phyloP scores from a whole-genome alignment of 345 rosid species.

The Melaleuca alternifolia region DNA sequence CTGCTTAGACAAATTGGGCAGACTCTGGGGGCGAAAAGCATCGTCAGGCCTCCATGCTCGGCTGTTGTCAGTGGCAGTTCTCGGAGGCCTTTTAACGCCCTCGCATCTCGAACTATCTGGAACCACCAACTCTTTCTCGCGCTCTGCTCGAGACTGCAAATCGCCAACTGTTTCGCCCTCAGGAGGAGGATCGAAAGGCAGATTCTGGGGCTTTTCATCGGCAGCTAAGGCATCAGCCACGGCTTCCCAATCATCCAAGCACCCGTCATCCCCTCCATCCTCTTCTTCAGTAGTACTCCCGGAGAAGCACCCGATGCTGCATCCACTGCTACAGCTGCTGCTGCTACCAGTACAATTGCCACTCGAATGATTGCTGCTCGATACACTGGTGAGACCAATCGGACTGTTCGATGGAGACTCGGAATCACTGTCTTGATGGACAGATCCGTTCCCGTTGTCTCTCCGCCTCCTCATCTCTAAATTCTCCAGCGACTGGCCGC shows the following conservation, averaged over 20 bases:
- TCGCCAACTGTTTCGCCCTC: not conserved
- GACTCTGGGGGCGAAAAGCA: constrained; percentile 61
- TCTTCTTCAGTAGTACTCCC: constrained; percentile 81
- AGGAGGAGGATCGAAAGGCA: constrained; percentile 7
- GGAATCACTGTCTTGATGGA: constrained; percentile 47
- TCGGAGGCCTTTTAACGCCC: constrained; percentile 11
- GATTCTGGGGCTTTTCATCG: constrained; percentile 19
- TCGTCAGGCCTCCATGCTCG: constrained; percentile 88
- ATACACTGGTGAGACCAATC: constrained; percentile 14
- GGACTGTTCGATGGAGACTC: constrained; percentile 63
- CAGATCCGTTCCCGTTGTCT: constrained; percentile 13
- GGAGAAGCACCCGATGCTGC: constrained; percentile 79
- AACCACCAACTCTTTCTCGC: not conserved
- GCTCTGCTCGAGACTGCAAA: not conserved
- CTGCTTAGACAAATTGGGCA: constrained; percentile 75
- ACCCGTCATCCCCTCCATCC: constrained; percentile 51
- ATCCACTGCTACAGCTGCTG: constrained; percentile 32
- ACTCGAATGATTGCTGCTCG: constrained; percentile 30
- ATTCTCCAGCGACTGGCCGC: constrained; percentile 28
- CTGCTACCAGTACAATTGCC: constrained; percentile 24
- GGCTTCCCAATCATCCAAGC: constrained; percentile 97
- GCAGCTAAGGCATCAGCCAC: constrained; percentile 92
- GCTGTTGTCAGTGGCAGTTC: constrained; percentile 17
- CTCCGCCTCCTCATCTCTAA: constrained; percentile 12
- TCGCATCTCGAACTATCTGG: constrained; percentile 15